Percentiles rank a stretch among this genome's conserved stretches.
Evolutionary conservation across 805 yeast species (phyloP).

Genomic region (Torulaspora indica): DNA sequence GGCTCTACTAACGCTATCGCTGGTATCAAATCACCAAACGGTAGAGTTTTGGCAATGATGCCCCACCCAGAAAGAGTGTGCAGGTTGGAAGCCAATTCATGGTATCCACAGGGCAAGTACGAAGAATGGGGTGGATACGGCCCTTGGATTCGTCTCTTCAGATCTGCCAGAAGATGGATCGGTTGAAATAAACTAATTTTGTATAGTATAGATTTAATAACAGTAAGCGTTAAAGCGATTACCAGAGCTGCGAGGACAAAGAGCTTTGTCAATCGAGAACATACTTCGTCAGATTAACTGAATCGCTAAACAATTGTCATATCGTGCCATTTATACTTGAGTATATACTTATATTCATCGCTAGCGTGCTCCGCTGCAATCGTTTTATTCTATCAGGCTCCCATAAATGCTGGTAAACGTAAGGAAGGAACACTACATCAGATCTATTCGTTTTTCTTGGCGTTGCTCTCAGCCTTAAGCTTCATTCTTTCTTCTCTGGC

Average conservation of each 20-base stretch:
- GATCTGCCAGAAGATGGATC: slow-evolving; percentile 93
- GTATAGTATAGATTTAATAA: slow-evolving; percentile 3
- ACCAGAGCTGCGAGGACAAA: too few relatives aligned
- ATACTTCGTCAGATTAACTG: neutral
- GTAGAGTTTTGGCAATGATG: slow-evolving; percentile 97
- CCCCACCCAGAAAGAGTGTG: slow-evolving; percentile 97
- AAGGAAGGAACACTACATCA: neutral
- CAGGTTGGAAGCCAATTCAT: slow-evolving; percentile 84
- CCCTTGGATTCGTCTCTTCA: slow-evolving; percentile 92
- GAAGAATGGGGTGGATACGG: slow-evolving; percentile 76
- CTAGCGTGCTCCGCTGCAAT: neutral
- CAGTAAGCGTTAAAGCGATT: neutral
- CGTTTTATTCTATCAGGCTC: slow-evolving; percentile 2
- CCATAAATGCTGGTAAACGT: neutral
- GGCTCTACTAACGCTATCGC: slow-evolving; percentile 93
- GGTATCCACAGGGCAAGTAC: slow-evolving; percentile 65
- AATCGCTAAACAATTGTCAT: neutral
- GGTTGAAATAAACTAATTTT: slow-evolving; percentile 32
- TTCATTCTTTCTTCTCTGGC: slow-evolving; percentile 59
- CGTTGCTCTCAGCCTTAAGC: slow-evolving; percentile 47
- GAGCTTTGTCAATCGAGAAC: too few relatives aligned
- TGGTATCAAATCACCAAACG: slow-evolving; percentile 84
- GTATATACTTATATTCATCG: slow-evolving; percentile 2
- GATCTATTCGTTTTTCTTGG: slow-evolving; percentile 26
- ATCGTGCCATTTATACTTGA: slow-evolving; percentile 1